Percentiles rank a stretch among this genome's conserved stretches.
Conservation (phyloP, 495 filamentous ascomycete genomes). For the Astrocystis sublimbata region DNA sequence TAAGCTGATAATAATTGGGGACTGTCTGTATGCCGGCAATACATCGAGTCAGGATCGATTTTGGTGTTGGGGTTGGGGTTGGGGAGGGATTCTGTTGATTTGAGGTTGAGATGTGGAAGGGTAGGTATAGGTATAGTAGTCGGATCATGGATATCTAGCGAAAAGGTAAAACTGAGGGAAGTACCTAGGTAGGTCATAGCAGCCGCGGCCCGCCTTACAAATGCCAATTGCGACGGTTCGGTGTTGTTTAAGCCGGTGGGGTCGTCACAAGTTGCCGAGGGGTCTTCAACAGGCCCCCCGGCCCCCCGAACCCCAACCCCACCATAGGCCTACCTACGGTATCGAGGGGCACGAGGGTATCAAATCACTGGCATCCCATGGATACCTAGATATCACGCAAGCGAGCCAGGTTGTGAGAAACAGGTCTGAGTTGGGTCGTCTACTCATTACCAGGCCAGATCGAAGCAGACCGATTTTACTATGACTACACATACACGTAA, state of each 20-base stretch:
- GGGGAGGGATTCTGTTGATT: background rate
- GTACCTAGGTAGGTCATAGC: too few species aligned
- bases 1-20: background rate
- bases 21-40: background rate
- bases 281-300: background rate
- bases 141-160: too few species aligned
- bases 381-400: too few species aligned
- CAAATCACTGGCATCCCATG: background rate
- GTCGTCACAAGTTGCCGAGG: conserved; percentile 14
- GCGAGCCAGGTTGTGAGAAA: too few species aligned
- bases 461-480: conserved; percentile 1
- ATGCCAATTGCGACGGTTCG: background rate
- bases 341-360: background rate
- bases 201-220: conserved; percentile 5
- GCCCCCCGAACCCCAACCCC: conserved; percentile 3
- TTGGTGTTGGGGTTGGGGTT: background rate
- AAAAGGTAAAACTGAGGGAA: too few species aligned
- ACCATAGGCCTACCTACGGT: background rate
- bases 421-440: too few species aligned
- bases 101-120: too few species aligned
- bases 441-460: conserved; percentile 7
- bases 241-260: background rate
- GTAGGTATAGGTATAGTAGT: too few species aligned
- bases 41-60: background rate
- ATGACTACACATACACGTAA: conserved; percentile 10